Percentiles rank a stretch among this genome's conserved stretches.
Conservation (phyloP, 805 yeast species). For the Suhomyces vadensis region DNA sequence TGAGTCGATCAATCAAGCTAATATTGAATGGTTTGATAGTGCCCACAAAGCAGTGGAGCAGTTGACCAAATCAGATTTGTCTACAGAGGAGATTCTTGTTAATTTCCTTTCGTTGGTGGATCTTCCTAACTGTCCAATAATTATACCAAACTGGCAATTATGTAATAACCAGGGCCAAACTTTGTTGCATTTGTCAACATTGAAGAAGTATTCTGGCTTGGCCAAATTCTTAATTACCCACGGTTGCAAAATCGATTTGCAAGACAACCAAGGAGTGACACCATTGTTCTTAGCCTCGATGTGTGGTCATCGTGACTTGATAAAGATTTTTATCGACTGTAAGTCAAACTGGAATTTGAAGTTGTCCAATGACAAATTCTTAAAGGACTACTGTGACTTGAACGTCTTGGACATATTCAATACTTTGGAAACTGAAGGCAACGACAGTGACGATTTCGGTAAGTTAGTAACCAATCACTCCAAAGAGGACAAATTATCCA, state of each 20-base stretch:
- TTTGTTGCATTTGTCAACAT: conserved; percentile 79
- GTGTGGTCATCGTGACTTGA: conserved; percentile 68
- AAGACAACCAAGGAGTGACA: conserved; percentile 79
- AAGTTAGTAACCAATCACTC: conserved; percentile 4
- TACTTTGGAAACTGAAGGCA: conserved; percentile 20
- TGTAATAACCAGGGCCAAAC: conserved; percentile 85
- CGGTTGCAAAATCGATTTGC: conserved; percentile 65
- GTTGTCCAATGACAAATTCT: conserved; percentile 49
- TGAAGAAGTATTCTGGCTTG: conserved; percentile 68
- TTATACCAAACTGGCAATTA: conserved; percentile 74
- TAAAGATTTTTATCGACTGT: conserved; percentile 60
- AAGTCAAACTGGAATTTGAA: conserved; percentile 58
- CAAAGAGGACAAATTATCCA: conserved; percentile 24
- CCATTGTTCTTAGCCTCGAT: conserved; percentile 87
- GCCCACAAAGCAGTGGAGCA: conserved; percentile 54
- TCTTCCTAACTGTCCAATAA: conserved; percentile 60
- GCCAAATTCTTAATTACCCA: conserved; percentile 64
- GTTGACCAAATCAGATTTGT: conserved; percentile 44
- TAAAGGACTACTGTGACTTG: conserved; percentile 46
- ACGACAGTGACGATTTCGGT: conserved; percentile 10
- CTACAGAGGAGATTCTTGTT: conserved; percentile 51
- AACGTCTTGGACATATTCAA: conserved; percentile 45
- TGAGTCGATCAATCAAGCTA: conserved; percentile 18
- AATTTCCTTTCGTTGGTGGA: conserved; percentile 60
- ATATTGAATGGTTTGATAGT: conserved; percentile 51